Base-by-base conservation (phyloP, 108 stramenopile genomes). In the Cyclostephanos tholiformis region DNA sequence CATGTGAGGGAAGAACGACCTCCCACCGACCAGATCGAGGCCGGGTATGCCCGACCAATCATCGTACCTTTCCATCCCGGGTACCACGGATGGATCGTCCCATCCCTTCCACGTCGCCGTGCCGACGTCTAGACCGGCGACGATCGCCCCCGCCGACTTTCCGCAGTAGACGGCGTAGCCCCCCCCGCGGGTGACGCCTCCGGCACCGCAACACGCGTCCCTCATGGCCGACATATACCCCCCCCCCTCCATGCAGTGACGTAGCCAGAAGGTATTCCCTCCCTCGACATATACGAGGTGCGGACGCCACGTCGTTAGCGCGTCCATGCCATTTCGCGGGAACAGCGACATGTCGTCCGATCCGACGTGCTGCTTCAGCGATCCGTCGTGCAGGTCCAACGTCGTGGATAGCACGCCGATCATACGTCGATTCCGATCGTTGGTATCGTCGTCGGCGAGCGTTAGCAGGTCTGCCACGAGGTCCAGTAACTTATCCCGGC, bases 251-350 rank as follows among this genome's bases (percentile, higher is more conserved):
- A 95, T 85, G 67, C 95, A 95, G 67, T 93, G 88, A 36, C 92
- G 84, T 74, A 95, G 84, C 92, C 92, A 94, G 75, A 96, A 96
- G 13, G 95, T 93, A 61, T 96, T 96, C 11, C 95, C 95, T 9
- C 95, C 95, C 76, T 94, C 88, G 16, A 96, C 85, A 69, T 94
- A 92, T 10, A 96, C 79, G 4, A 94, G 53, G 80, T 92, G 82
- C 17, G 91, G 93, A 38, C 79, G 64, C 95, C 92, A 94, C 7
- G 60, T 39, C n/a, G 65, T 26, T 17, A 92, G 70, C 16, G 89
- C 90, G 26, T 76, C 79, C 36, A 72, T 80, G 1, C 69, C 89
- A 61, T 73, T 46, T 75, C 41, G 62, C 13, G 86, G 88, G 70
- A 85, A 70, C 6, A 64, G 26, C 20, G 61, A 49, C 19, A 44